Evolutionary conservation across 805 yeast species (phyloP).

Genomic region (Sugiyamaella smithiae): DNA sequence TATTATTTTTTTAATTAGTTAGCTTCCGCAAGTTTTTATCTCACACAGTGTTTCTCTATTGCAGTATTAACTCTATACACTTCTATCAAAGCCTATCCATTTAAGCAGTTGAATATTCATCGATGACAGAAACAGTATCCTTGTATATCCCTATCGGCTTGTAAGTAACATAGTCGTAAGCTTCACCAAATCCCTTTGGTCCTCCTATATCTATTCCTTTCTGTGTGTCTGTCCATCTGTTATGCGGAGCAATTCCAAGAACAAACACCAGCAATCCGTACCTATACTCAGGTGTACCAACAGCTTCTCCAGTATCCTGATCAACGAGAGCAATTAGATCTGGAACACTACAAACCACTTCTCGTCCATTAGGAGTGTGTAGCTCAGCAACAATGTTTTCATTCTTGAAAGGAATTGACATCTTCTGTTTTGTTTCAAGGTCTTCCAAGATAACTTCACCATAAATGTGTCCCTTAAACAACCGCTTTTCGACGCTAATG

Average conservation of each 20-base stretch:
- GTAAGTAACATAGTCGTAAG: slow-evolving; percentile 38
- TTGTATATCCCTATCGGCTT: slow-evolving; percentile 38
- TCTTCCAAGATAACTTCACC: slow-evolving; percentile 41
- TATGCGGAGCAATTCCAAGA: slow-evolving; percentile 39
- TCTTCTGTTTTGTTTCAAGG: background rate
- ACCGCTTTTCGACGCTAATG: slow-evolving; percentile 41
- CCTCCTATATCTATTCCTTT: slow-evolving; percentile 42
- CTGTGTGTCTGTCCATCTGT: slow-evolving; percentile 37
- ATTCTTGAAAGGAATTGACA: slow-evolving; percentile 45
- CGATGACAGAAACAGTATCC: slow-evolving; percentile 40
- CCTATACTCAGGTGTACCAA: slow-evolving; percentile 47
- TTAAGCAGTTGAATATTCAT: slow-evolving; percentile 35
- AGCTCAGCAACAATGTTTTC: slow-evolving; percentile 42
- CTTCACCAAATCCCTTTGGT: slow-evolving; percentile 37
- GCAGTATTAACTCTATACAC: no score
- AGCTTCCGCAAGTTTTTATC: no score
- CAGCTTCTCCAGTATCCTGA: slow-evolving; percentile 44
- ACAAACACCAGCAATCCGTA: slow-evolving; percentile 46
- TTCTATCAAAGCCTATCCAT: no score
- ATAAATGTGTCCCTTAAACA: slow-evolving; percentile 43
- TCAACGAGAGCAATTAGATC: slow-evolving; percentile 44
- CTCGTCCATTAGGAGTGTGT: slow-evolving; percentile 23
- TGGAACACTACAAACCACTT: slow-evolving; percentile 42
- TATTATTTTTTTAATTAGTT: no score
- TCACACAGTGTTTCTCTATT: no score